Percentiles rank a stretch among this genome's conserved stretches.
These are phyloP conservation scores for Camelina sativa DNA, from an alignment of 345 rosid genomes.

Conservation along the genomic window DNA sequence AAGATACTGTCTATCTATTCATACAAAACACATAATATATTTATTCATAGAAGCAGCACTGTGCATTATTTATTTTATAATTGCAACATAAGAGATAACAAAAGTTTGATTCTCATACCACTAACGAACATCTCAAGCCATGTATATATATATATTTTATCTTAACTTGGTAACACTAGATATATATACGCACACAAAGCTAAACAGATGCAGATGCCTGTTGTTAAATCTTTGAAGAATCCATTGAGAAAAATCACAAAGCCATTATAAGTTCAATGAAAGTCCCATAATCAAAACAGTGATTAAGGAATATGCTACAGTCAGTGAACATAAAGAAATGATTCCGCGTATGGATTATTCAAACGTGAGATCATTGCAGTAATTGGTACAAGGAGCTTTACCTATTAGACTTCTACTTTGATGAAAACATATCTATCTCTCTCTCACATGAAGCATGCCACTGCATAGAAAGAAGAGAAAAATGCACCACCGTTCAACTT, in stretches of 20 bases:
- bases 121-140: conserved; percentile 31
- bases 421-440: conserved; percentile 32
- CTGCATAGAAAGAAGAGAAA: conserved; percentile 49
- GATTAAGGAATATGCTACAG: conserved; percentile 19
- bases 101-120: conserved; percentile 43
- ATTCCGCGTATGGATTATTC: conserved; percentile 36
- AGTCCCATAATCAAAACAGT: conserved; percentile 30
- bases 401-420: conserved; percentile 43
- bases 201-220: conserved; percentile 35
- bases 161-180: conserved; percentile 30
- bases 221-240: conserved; percentile 34
- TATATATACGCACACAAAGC: conserved; percentile 29
- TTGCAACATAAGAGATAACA: conserved; percentile 24
- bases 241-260: conserved; percentile 10
- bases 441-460: conserved; percentile 47
- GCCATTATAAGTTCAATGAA: conserved; percentile 7
- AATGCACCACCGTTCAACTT: conserved; percentile 47
- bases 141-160: conserved; percentile 15
- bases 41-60: conserved; percentile 21
- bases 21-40: neutral
- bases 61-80: conserved; percentile 23
- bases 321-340: conserved; percentile 23
- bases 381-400: conserved; percentile 46
- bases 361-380: conserved; percentile 46
- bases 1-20: conserved; percentile 3